phyloP scores from a whole-genome alignment of 2,329 filamentous ascomycete genomes.

The Alternaria sp. region DNA sequence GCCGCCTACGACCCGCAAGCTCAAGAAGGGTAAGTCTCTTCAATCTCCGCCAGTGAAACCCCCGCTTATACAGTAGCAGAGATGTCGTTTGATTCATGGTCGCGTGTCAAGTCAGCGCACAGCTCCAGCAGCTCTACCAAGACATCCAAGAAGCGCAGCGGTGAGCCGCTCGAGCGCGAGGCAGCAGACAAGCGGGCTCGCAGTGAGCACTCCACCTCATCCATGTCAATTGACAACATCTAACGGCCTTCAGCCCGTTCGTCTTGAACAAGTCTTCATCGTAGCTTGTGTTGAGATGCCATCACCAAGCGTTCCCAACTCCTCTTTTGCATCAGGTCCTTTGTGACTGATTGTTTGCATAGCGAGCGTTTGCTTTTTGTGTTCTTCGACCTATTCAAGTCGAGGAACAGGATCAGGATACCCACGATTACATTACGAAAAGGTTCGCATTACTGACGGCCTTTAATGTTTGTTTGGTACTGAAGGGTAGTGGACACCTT shows the following conservation, averaged over 20 bases:
- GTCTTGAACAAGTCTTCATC: constrained; percentile 6
- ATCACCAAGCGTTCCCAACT: neutral
- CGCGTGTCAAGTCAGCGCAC: constrained; percentile 63
- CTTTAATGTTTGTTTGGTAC: neutral
- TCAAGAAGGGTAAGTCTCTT: constrained; percentile 61
- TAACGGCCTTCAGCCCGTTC: constrained; percentile 29
- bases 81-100: constrained; percentile 68
- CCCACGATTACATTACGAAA: constrained; percentile 18
- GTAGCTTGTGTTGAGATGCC: neutral
- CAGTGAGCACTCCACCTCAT: constrained; percentile 37
- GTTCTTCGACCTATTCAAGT: neutral
- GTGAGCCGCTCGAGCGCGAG: constrained; percentile 35
- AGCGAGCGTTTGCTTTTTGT: constrained; percentile 18
- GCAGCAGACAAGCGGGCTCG: constrained; percentile 38
- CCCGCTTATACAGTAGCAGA: constrained; percentile 22
- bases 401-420: constrained; percentile 15
- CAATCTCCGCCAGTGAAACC: neutral
- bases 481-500: neutral
- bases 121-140: constrained; percentile 46
- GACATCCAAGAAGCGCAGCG: constrained; percentile 46
- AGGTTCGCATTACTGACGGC: neutral
- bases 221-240: constrained; percentile 35
- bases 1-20: constrained; percentile 66
- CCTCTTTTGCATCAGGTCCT: neutral
- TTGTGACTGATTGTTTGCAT: constrained; percentile 18